phyloP scores from a whole-genome alignment of 228 moss, liverwort and hornwort genomes.

The Sphagnum fallax region DNA sequence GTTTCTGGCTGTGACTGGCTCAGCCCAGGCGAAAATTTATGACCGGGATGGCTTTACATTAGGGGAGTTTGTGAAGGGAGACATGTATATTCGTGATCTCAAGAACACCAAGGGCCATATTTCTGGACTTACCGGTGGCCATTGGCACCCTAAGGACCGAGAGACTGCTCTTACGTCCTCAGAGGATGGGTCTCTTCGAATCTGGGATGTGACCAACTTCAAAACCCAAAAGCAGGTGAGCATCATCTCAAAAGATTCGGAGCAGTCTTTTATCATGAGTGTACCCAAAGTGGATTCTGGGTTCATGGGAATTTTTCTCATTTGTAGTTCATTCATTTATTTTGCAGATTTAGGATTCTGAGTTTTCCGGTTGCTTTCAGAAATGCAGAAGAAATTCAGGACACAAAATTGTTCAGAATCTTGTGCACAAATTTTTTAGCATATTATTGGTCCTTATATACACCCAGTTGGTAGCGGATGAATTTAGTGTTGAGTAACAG shows the following conservation, averaged over 20 bases:
- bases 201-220: slow-evolving; percentile 93
- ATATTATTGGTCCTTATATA: too few relatives aligned
- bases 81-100: slow-evolving; percentile 89
- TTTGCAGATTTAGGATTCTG: too few relatives aligned
- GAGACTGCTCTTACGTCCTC: slow-evolving; percentile 81
- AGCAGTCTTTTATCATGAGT: neutral
- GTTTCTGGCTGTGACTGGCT: slow-evolving; percentile 79
- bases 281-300: neutral
- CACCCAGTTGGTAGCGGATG: too few relatives aligned
- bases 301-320: neutral
- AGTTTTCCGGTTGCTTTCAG: too few relatives aligned
- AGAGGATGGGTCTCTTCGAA: slow-evolving; percentile 87
- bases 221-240: slow-evolving; percentile 81
- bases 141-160: slow-evolving; percentile 87
- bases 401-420: too few relatives aligned
- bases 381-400: too few relatives aligned
- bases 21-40: slow-evolving; percentile 87
- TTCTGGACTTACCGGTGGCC: slow-evolving; percentile 84
- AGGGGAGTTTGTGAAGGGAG: slow-evolving; percentile 86
- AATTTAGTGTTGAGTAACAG: too few relatives aligned
- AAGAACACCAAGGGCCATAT: slow-evolving; percentile 96
- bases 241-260: neutral
- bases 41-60: slow-evolving; percentile 84
- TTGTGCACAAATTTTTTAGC: too few relatives aligned
- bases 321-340: too few relatives aligned